Evolutionary conservation across 345 rosid genomes (phyloP), one percentile per base, ranked within the genome.

Genomic region (Gossypium ekmanianum): DNA sequence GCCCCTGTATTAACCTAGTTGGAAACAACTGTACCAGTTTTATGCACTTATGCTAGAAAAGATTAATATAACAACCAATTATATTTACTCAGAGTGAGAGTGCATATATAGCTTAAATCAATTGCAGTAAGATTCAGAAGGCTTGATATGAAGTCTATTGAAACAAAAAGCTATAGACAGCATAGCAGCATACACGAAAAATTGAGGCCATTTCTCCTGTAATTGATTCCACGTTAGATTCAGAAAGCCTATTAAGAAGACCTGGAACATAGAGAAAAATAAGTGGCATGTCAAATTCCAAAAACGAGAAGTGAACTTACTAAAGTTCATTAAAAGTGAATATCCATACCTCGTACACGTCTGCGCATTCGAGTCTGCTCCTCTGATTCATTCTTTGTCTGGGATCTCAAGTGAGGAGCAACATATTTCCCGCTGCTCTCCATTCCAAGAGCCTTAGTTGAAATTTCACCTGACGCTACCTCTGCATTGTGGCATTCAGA

Each of bases 221-320:
- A 73, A 93, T 75, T 72, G 97, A 86, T 80, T 95, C 99, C 76
- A 91, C 88, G 71, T 95, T 93, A 47, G 95, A 86, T 84, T 95
- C 99, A 59, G 91, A 87, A 70, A 93, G 77, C 88, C 85, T 91
- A 82, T 91, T 90, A 47, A 93, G 87, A 80, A 95, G 92, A 83
- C 96, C 98, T 89, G 90, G 14, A 83, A 87, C 64, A 80, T 47
- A 73, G 45, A 51, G 13, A 44, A 69, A 44, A 63, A 57, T 27
- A 79, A 57, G 64, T 72, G 67, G 27, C 73, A 71, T n/a, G 75
- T 65, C 54, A 79, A 71, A 68, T 55, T 69, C 43, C 61, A 51
- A 73, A 44, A 39, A 73, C 61, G 54, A 68, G 75, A 43, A 47
- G 47, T 20, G 56, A 70, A 48, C 41, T 34, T 58, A 68, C 11